Evolutionary conservation across 1,284 basidiomycete species (phyloP), one percentile per base, ranked within the genome.

Genomic region (Mrakiaceae sp.): DNA sequence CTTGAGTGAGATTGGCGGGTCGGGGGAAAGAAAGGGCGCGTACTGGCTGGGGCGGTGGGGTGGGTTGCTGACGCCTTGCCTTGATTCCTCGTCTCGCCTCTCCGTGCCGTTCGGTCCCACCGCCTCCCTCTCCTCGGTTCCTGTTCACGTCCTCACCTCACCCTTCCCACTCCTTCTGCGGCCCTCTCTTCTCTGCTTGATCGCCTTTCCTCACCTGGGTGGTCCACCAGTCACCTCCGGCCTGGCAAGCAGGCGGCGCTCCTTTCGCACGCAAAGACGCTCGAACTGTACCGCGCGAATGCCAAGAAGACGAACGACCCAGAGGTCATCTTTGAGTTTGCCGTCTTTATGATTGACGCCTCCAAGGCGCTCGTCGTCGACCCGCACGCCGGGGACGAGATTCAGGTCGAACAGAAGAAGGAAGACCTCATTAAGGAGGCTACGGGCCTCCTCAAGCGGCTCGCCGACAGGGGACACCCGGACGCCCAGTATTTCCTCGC

Each of bases 271-370:
- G 90, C 92, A 76, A 90, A 90, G 70, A 98, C 95, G 3, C 85
- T 98, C 67, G 92, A 97, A 76, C 85, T 96, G 66, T 98, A 98
- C 79, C 88, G 96, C 54, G 84, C 88, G 58, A 98, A 98, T 75
- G 95, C 95, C 42, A 97, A 96, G 79, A 98, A 98, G 80, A 96
- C 93, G 0, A 93, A 97, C 79, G 93, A 98, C 76, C 94, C 95
- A 0, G 90, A 96, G 74, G 81, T 97, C 66, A 95, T 95, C 74
- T 98, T 95, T 79, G 95, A 98, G 76, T 95, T 98, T 71, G 91
- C 94, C 61, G 91, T 95, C 12, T 98, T 98, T 80, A 94, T 97
- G 88, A 87, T 98, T 72, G 96, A 98, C 74, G 90, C 94, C 48
- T 87, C 88, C 63, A 94, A 94, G 77, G 85, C 75, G 68, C 67